Percentiles rank a stretch among this genome's conserved stretches.
These are phyloP conservation scores for Parachaetomium inaequale DNA, from an alignment of 495 filamentous ascomycete species.

Conservation along the genomic window DNA sequence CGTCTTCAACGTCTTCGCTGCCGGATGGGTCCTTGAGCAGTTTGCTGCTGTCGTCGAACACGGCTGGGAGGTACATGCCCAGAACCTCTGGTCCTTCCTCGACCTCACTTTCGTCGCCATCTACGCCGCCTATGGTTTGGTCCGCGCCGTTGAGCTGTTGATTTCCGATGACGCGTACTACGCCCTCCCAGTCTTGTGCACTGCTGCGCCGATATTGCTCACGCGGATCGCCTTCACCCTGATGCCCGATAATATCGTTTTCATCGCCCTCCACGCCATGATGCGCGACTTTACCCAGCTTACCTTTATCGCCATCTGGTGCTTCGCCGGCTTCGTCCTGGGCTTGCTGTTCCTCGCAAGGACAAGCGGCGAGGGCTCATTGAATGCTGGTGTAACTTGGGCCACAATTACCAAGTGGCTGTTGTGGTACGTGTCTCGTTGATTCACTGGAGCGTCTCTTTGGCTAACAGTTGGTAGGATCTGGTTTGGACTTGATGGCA, in stretches of 20 bases:
- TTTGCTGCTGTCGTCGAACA: constrained; percentile 63
- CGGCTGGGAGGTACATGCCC: constrained; percentile 64
- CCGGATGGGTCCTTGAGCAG: constrained; percentile 61
- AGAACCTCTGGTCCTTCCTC: constrained; percentile 67
- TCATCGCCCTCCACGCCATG: constrained; percentile 63
- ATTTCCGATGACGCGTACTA: constrained; percentile 38
- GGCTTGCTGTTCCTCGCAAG: constrained; percentile 56
- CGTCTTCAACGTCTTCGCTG: constrained; percentile 53
- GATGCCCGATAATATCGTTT: constrained; percentile 65
- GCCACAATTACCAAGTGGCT: constrained; percentile 64
- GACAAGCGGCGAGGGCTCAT: constrained; percentile 27
- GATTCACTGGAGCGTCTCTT: not conserved
- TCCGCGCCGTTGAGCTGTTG: constrained; percentile 49
- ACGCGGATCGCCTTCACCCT: constrained; percentile 63
- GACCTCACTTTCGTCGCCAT: constrained; percentile 58
- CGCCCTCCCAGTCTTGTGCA: constrained; percentile 58
- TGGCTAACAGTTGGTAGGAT: constrained; percentile 36
- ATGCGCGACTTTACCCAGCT: constrained; percentile 62
- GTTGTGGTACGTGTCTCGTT: constrained; percentile 40
- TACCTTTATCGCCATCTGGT: constrained; percentile 60
- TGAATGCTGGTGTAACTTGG: constrained; percentile 32
- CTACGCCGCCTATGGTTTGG: constrained; percentile 51
- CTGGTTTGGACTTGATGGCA: constrained; percentile 67
- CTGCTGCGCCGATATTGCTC: constrained; percentile 57
- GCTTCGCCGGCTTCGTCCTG: constrained; percentile 61